Base-by-base conservation (phyloP, 345 rosid genomes). In the Eucalyptus sp. region DNA sequence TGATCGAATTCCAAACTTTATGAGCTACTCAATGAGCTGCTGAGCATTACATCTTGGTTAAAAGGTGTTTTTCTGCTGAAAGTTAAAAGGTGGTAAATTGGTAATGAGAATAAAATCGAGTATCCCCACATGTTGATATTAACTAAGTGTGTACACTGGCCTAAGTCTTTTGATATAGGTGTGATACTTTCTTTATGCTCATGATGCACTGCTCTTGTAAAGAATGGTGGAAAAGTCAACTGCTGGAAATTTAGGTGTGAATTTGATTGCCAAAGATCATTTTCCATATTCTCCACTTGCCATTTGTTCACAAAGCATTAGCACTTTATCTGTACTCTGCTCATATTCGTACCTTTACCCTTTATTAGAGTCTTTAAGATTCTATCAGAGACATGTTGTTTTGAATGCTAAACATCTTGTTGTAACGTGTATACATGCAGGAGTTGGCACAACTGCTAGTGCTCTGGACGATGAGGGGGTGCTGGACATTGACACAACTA, bases 401-500 rank as follows among this genome's bases (percentile, higher is more conserved):
- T 71, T 18, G 7, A 17, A 71, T 71, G 62, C 44, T 86, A 37
- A 50, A 56, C 2, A 50, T 37, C 27, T 86, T 86, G 43, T 86
- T 31, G 44, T 56, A 10, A 71, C 83, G 3, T 86, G 17, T 50
- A 49, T 90, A 44, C 86, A 66, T 92, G 86, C 89, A 96, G 99
- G 97, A 88, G 93, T 96, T 60, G 99, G 99, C 88, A 89, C 94
- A 54, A 94, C 97, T 25, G 95, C 50, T 76, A 96, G 97, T 92
- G 96, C 97, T 50, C 86, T 94, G 90, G 99, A 92, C 8, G 95
- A 92, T 56, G 97, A 97, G 89, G 99, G 98, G 22, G 92, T 96
- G 46, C 92, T 96, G 91, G 99, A 96, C 43, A 95, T 96, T 8
- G 96, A 97, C 93, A 96, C 97, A 22, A 96, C 94, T 20, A 94